Evolutionary conservation across 2,329 filamentous ascomycete genomes (phyloP), one percentile per base, ranked within the genome.

Genomic region (Colletotrichum acutatum): DNA sequence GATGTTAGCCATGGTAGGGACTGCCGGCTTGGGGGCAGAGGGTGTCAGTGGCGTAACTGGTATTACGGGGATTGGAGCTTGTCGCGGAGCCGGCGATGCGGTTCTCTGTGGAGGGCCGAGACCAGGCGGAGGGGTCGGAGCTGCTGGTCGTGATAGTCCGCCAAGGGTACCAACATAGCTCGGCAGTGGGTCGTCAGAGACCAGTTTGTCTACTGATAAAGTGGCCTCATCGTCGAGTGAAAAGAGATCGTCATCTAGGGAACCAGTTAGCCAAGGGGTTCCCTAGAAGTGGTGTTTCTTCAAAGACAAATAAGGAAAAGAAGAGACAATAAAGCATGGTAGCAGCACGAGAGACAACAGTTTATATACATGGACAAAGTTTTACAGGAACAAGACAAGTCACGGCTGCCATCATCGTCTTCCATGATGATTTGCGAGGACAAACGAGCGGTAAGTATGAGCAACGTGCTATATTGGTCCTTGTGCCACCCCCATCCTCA

Each of bases 181-280:
- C 30, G 71, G 71, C 24, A 72, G 42, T 4, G 79, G 77, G n/a
- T 89, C 83, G 78, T 94, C 92, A 26, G 91, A 89, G 14, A 94
- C 92, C 4, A 94, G 83, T 4, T 91, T 91, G 79, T 94, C 92
- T 53, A 94, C 89, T n/a, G 89, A 91, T 56, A 86, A 85, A 3
- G 86, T 87, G 14, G 88, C 91, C 75, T 92, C 90, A 74, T 91
- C 90, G 58, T 42, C 37, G 37, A 92, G 84, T 12, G 87, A 88
- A 71, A 86, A 84, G n/a, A 90, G 81, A 62, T 90, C 88, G 78
- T 93, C 90, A 82, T 92, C 91, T 93, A 83, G 76, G 78, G 79
- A 78, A 72, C 78, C 77, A 77, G 81, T 89, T 83, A 89, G 86
- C 84, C 79, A 75, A 75, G 69, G 19, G 49, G 72, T 66, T 74